These are phyloP conservation scores for Saccharomycopsis crataegensis DNA, from an alignment of 1,139 yeast species.

Conservation along the genomic window DNA sequence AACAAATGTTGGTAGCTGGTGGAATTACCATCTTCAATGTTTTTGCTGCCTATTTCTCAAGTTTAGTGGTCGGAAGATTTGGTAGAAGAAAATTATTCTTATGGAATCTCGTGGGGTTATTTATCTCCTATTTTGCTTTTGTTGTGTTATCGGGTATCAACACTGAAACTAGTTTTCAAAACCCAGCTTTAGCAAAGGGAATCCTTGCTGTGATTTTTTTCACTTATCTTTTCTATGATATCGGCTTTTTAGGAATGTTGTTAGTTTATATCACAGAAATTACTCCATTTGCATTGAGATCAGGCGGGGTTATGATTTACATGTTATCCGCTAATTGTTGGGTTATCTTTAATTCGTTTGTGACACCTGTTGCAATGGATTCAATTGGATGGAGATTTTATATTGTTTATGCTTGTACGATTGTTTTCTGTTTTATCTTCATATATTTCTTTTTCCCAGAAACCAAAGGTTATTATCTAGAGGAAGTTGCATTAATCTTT, in stretches of 20 bases:
- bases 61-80: slow-evolving; percentile 2
- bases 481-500: slow-evolving; percentile 8
- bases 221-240: slow-evolving; percentile 11
- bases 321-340: neutral
- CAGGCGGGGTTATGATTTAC: neutral
- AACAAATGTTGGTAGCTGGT: too few relatives aligned
- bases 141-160: neutral
- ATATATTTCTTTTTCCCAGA: slow-evolving; percentile 8
- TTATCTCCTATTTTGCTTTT: slow-evolving; percentile 1
- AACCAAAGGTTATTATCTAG: slow-evolving; percentile 6
- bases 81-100: slow-evolving; percentile 2
- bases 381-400: slow-evolving; percentile 1
- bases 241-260: slow-evolving; percentile 19
- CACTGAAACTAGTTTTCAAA: neutral
- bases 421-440: slow-evolving; percentile 1
- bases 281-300: neutral
- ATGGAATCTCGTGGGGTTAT: neutral
- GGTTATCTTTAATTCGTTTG: slow-evolving; percentile 2
- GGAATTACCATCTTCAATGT: too few relatives aligned
- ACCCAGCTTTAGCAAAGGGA: neutral
- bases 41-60: neutral
- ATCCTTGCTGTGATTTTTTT: slow-evolving; percentile 22
- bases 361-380: slow-evolving; percentile 1
- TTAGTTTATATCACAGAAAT: slow-evolving; percentile 4
- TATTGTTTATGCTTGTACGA: neutral